Percentiles rank a stretch among this genome's conserved stretches.
Conservation (phyloP, 2,329 filamentous ascomycete species). For the Stagonosporopsis cucurbitacearum region DNA sequence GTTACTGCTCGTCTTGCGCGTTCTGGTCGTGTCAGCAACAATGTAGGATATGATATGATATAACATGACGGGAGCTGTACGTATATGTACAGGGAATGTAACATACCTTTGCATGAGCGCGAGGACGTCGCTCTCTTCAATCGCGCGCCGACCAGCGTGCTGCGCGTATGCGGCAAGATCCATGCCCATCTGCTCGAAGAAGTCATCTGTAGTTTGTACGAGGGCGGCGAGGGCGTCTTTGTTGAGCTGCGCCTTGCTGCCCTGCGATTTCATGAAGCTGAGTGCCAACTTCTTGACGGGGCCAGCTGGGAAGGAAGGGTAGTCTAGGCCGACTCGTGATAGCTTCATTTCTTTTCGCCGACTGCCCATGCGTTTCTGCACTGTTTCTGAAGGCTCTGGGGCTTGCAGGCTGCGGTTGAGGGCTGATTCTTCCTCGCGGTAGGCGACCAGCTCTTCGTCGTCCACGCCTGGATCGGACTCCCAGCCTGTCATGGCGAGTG, state of each 20-base stretch:
- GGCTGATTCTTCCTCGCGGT: constrained; percentile 45
- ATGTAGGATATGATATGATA: constrained; percentile 6
- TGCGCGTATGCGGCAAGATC: constrained; percentile 80
- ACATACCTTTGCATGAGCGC: constrained; percentile 82
- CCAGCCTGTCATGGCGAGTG: constrained; percentile 36
- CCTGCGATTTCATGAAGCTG: constrained; percentile 71
- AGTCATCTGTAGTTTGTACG: constrained; percentile 85
- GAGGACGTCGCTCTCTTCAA: constrained; percentile 83
- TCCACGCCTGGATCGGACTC: constrained; percentile 38
- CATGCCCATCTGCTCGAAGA: constrained; percentile 85
- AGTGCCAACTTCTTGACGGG: constrained; percentile 76
- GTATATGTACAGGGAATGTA: constrained; percentile 29
- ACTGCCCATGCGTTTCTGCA: constrained; percentile 22
- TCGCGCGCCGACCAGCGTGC: constrained; percentile 82
- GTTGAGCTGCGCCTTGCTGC: constrained; percentile 71
- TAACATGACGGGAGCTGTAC: constrained; percentile 23
- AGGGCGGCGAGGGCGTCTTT: constrained; percentile 77
- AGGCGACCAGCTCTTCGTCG: constrained; percentile 43
- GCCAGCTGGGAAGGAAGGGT: constrained; percentile 74
- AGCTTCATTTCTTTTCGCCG: constrained; percentile 61
- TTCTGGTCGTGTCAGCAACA: constrained; percentile 24
- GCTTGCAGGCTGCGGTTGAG: constrained; percentile 44
- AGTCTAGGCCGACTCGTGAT: constrained; percentile 76
- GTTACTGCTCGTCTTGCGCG: constrained; percentile 70
- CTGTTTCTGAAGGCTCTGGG: constrained; percentile 26